These are phyloP conservation scores for Sedum album DNA, from an alignment of 164 flowering plant species.

Conservation along the genomic window DNA sequence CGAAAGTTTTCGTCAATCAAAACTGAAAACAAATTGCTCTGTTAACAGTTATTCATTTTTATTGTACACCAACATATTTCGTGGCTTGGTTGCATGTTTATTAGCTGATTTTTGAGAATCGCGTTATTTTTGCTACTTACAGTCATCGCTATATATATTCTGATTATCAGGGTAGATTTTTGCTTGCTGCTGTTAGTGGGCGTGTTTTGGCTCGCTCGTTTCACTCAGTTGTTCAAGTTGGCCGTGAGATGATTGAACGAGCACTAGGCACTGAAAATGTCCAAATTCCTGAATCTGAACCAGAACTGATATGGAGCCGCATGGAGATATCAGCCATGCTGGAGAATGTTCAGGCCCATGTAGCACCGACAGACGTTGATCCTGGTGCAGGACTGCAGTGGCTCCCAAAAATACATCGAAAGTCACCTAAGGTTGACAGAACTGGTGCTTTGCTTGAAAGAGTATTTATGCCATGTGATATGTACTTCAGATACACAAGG, in stretches of 20 bases:
- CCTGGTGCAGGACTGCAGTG: conserved; percentile 99
- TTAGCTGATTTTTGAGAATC: not conserved
- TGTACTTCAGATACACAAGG: conserved; percentile 96
- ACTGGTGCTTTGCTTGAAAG: conserved; percentile 98
- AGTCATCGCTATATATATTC: not conserved
- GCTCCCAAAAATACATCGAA: conserved; percentile 90
- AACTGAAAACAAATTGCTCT: not conserved
- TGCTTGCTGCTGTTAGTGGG: conserved; percentile 98
- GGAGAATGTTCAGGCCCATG: conserved; percentile 99
- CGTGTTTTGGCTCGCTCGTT: conserved; percentile 96
- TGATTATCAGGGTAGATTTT: conserved; percentile 79
- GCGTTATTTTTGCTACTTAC: not conserved
- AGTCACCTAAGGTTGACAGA: conserved; percentile 91
- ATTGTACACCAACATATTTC: not conserved
- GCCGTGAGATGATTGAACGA: conserved; percentile 84
- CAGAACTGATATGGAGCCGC: conserved; percentile 96
- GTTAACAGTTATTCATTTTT: not conserved
- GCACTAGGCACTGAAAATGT: conserved; percentile 68
- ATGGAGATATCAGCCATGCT: conserved; percentile 91
- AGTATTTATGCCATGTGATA: conserved; percentile 97
- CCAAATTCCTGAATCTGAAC: conserved; percentile 60
- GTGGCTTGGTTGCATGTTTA: not conserved
- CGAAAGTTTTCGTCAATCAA: not conserved
- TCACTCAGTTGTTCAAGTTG: conserved; percentile 90
- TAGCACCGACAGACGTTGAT: conserved; percentile 99